These are phyloP conservation scores for Paramecium caudatum DNA, from an alignment of 73 alveolate species.

Conservation along the genomic window DNA sequence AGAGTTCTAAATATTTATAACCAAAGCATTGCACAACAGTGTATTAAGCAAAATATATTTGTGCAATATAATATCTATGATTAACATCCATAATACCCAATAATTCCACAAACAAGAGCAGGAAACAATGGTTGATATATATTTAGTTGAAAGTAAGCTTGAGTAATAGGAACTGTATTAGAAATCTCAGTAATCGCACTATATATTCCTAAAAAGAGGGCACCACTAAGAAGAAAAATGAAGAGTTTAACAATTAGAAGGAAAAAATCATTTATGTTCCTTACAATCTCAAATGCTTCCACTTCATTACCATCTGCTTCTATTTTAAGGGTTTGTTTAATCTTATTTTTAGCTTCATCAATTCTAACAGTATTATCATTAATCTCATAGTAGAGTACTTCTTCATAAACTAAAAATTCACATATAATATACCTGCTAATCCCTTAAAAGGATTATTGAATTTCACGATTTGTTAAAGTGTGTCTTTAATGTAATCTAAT, in stretches of 20 bases:
- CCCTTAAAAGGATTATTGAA: background rate
- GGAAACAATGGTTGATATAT: background rate
- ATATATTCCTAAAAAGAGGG: background rate
- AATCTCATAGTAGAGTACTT: background rate
- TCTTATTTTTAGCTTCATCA: background rate
- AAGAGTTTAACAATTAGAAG: background rate
- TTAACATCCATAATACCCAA: background rate
- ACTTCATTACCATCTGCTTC: background rate
- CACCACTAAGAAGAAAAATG: background rate
- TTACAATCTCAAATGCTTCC: background rate
- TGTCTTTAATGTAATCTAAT: constrained; percentile 14
- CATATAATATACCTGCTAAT: background rate
- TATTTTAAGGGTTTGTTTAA: background rate
- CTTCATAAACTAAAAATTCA: background rate
- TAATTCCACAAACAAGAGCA: background rate
- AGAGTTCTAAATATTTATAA: no score
- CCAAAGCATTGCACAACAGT: background rate
- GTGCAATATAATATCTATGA: background rate
- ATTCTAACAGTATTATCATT: background rate
- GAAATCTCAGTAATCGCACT: background rate
- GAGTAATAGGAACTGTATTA: background rate
- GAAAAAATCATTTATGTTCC: background rate
- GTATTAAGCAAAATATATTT: background rate
- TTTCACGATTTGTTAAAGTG: background rate
- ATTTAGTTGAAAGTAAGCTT: background rate